These are phyloP conservation scores for Ceratocystis cubensis DNA, from an alignment of 2,329 filamentous ascomycete species.

Conservation along the genomic window DNA sequence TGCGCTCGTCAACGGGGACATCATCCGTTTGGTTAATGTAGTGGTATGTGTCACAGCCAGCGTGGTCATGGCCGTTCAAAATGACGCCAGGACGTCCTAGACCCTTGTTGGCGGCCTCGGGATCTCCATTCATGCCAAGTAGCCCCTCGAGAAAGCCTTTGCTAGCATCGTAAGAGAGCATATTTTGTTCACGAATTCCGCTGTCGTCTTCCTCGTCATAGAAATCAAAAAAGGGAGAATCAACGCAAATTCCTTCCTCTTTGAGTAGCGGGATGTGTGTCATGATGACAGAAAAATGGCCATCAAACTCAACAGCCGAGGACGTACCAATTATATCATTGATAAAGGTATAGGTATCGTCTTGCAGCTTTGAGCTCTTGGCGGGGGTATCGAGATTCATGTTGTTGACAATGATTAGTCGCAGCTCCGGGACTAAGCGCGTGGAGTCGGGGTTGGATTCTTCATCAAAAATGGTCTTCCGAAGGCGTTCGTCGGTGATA, in stretches of 20 bases:
- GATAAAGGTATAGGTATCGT: conserved; percentile 65
- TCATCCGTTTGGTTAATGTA: conserved; percentile 53
- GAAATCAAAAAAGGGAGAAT: conserved; percentile 72
- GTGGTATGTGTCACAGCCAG: conserved; percentile 83
- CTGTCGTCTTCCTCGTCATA: conserved; percentile 52
- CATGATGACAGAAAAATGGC: conserved; percentile 67
- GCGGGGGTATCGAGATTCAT: conserved; percentile 89
- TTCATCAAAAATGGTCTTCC: conserved; percentile 33
- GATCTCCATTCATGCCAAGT: conserved; percentile 60
- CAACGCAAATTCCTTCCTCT: conserved; percentile 65
- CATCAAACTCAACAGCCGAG: conserved; percentile 45
- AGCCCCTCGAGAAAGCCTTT: conserved; percentile 71
- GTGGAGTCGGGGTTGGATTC: conserved; percentile 35
- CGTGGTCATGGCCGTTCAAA: conserved; percentile 88
- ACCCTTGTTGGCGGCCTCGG: conserved; percentile 45
- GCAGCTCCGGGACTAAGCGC: conserved; percentile 52
- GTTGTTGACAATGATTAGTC: conserved; percentile 76
- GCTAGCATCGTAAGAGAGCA: conserved; percentile 61
- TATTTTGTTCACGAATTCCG: conserved; percentile 81
- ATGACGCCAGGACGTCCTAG: conserved; percentile 63
- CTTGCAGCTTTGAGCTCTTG: conserved; percentile 51
- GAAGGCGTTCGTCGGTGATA: conserved; percentile 30
- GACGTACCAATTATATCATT: conserved; percentile 54
- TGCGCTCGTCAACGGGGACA: conserved; percentile 30
- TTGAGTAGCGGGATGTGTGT: conserved; percentile 93